Evolutionary conservation across 208 protist genomes (phyloP).

Genomic region (Leishmania arabica): DNA sequence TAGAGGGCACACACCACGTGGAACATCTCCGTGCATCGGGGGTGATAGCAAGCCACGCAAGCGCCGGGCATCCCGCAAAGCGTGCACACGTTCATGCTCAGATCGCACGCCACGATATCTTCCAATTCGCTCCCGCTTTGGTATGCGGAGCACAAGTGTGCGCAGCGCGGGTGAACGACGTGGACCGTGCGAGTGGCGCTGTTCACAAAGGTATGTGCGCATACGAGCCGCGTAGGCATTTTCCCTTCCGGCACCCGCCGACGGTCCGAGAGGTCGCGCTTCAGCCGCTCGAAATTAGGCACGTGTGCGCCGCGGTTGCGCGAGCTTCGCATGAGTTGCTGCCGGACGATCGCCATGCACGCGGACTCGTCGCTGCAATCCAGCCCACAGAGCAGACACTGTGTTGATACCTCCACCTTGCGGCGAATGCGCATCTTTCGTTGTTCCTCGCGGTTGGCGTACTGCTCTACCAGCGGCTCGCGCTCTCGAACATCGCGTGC

Average conservation of each 20-base stretch:
- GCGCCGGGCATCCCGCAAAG: slow-evolving; percentile 75
- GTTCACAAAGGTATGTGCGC: slow-evolving; percentile 70
- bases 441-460: slow-evolving; percentile 57
- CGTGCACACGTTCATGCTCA: slow-evolving; percentile 58
- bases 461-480: slow-evolving; percentile 60
- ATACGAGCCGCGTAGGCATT: slow-evolving; percentile 47
- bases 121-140: slow-evolving; percentile 74
- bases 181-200: slow-evolving; percentile 49
- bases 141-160: slow-evolving; percentile 79
- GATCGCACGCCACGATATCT: slow-evolving; percentile 63
- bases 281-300: slow-evolving; percentile 57
- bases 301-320: slow-evolving; percentile 62
- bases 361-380: slow-evolving; percentile 51
- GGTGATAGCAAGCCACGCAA: slow-evolving; percentile 83
- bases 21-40: slow-evolving; percentile 82
- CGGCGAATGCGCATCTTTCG: slow-evolving; percentile 74
- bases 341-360: slow-evolving; percentile 49
- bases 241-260: slow-evolving; percentile 28
- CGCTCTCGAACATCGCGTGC: slow-evolving; percentile 54
- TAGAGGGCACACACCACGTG: slow-evolving; percentile 83
- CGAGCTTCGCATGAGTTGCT: slow-evolving; percentile 55
- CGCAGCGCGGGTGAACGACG: slow-evolving; percentile 82
- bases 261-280: slow-evolving; percentile 53
- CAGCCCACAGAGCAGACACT: slow-evolving; percentile 77
- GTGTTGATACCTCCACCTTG: slow-evolving; percentile 50